Base-by-base conservation (phyloP, 352 stramenopile species). In the Thraustochytrium striatum region DNA sequence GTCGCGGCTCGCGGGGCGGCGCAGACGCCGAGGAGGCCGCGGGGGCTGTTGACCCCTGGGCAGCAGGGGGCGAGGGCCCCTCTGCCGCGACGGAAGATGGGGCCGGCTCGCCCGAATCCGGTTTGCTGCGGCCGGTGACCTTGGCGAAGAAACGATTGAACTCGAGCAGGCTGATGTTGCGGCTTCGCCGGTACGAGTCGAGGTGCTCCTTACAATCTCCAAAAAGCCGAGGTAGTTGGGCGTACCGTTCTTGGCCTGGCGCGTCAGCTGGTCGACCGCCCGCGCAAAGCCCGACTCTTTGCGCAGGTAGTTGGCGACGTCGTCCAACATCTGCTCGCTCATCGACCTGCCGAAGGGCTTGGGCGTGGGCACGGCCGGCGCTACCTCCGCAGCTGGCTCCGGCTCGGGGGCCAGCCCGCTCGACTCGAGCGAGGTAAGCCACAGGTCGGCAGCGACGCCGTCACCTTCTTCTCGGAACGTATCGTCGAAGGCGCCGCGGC, bases 321-420 rank as follows among this genome's bases (percentile, higher is more conserved):
- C 62, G n/a, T 73, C 62, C 38, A 73, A 65, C 62, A 73, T 73
- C 41, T 73, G 62, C 8, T 73, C 62, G 41, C 62, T 73, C 9
- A 43, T 73, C 32, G 62, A 65, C 35, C 62, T n/a, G 21, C 62
- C 62, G 19, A 73, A 36, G 8, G 21, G 41, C 44, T 61, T 28
- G 25, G 62, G 62, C 11, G 44, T 1, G 9, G 62, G 25, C 1
- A 69, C 33, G 19, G 8, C 44, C 19, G 38, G 28, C 19, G 25
- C 52, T 33, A 28, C 1, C 21, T 41, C 19, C 52, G 52, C 8
- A 36, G 53, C n/a, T 16, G 11, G 28, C 13, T 61, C 58, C 1
- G n/a, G n/a, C n/a, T n/a, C n/a, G n/a, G n/a, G n/a, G n/a, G n/a
- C n/a, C n/a, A n/a, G n/a, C n/a, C n/a, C n/a, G n/a, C n/a, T n/a